Conservation (phyloP, 495 filamentous ascomycete genomes). For the Xylaria cubensis region DNA sequence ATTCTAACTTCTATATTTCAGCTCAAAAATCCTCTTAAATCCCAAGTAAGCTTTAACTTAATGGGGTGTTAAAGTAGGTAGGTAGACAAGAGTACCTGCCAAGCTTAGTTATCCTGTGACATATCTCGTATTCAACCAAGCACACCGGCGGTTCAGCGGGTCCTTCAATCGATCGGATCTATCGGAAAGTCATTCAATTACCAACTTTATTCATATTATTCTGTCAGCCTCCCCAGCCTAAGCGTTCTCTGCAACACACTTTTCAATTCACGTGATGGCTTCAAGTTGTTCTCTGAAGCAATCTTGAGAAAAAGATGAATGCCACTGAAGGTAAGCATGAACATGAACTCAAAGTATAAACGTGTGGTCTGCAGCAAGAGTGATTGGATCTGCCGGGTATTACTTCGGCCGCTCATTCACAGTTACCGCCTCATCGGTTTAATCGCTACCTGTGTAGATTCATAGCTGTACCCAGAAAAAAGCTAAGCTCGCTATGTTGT, state of each 20-base stretch:
- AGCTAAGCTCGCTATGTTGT: neutral
- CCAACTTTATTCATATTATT: neutral
- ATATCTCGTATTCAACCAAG: slow-evolving; percentile 18
- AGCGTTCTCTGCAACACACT: neutral
- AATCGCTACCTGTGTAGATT: neutral
- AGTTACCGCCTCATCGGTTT: neutral
- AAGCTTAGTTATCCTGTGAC: neutral
- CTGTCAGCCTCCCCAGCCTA: neutral
- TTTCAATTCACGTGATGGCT: neutral
- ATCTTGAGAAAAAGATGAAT: neutral
- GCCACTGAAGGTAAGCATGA: neutral
- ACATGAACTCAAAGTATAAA: neutral
- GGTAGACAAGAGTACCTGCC: slow-evolving; percentile 1
- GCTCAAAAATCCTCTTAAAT: neutral
- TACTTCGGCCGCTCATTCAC: neutral
- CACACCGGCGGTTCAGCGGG: neutral
- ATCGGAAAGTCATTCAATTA: neutral
- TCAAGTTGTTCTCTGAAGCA: neutral
- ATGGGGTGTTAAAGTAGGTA: neutral
- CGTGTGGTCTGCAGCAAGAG: neutral
- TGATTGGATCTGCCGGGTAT: neutral
- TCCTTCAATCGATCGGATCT: slow-evolving; percentile 5
- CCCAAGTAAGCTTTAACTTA: neutral
- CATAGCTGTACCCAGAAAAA: neutral
- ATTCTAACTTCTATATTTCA: neutral